phyloP scores from a whole-genome alignment of 2,329 filamentous ascomycete genomes.

The Fusarium nodosum region DNA sequence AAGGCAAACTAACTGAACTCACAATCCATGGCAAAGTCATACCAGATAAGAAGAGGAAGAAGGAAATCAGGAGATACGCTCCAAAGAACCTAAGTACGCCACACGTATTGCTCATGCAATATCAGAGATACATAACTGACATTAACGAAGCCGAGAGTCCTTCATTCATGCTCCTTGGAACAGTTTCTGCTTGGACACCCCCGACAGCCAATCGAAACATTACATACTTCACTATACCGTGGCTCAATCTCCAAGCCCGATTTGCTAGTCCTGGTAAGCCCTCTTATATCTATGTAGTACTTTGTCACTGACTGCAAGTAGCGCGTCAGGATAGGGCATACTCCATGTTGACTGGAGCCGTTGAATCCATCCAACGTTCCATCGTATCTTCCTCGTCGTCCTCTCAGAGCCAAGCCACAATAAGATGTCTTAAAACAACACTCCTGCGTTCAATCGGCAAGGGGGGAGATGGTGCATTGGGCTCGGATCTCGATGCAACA shows the following conservation, averaged over 20 bases:
- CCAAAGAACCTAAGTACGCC: not conserved
- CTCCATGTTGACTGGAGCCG: accelerated
- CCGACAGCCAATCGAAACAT: not conserved
- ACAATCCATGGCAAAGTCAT: not conserved
- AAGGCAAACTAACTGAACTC: not conserved
- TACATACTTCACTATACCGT: not conserved
- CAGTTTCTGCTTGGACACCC: not conserved
- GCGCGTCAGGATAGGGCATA: not conserved
- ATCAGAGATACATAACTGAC: not conserved
- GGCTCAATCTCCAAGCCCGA: not conserved
- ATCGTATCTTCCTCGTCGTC: not conserved
- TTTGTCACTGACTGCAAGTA: not conserved
- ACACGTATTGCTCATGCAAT: not conserved
- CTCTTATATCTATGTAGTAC: not conserved
- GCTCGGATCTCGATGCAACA: not conserved
- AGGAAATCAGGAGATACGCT: not conserved
- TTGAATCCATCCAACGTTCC: not conserved
- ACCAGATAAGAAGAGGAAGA: not conserved
- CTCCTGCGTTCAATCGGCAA: not conserved
- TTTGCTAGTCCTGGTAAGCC: not conserved
- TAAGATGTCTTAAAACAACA: accelerated
- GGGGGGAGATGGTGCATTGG: no score
- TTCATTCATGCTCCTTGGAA: not conserved
- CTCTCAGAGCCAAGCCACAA: accelerated
- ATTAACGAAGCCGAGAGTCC: not conserved